Evolutionary conservation across 352 stramenopile genomes (phyloP).

Genomic region (Elongisporangium undulatum): DNA sequence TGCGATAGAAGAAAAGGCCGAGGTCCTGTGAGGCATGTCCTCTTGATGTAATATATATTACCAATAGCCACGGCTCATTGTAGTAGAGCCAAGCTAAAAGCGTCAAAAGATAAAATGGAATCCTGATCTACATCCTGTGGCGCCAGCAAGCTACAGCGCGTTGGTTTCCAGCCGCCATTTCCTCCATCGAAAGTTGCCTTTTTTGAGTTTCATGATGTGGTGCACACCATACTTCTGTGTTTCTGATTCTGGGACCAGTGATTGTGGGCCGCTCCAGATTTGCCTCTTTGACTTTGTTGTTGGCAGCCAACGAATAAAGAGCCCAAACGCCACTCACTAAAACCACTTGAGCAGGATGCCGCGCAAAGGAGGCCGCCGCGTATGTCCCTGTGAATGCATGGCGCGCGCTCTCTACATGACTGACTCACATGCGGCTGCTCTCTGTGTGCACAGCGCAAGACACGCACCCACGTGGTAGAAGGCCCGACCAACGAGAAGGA

Average conservation of each 20-base stretch:
- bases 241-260: neutral
- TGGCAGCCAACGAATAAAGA: conserved; percentile 8
- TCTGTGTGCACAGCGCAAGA: conserved; percentile 57
- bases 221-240: conserved; percentile 1
- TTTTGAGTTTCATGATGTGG: neutral
- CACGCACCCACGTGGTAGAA: conserved; percentile 72
- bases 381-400: conserved; percentile 34
- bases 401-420: conserved; percentile 2
- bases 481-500: conserved; percentile 67
- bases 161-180: too few relatives aligned
- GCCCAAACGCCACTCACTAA: neutral
- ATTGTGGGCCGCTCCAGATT: conserved; percentile 5
- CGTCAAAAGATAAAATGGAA: too few relatives aligned
- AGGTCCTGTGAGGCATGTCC: neutral
- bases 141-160: too few relatives aligned
- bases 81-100: too few relatives aligned
- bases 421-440: neutral
- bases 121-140: too few relatives aligned
- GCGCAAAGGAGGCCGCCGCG: conserved; percentile 80
- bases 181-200: neutral
- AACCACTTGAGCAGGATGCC: conserved; percentile 40
- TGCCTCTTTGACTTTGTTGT: neutral
- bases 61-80: too few relatives aligned
- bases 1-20: neutral
- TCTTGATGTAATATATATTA: neutral